These are phyloP conservation scores for Paramecium biaurelia DNA, from an alignment of 73 alveolate species.

Conservation along the genomic window DNA sequence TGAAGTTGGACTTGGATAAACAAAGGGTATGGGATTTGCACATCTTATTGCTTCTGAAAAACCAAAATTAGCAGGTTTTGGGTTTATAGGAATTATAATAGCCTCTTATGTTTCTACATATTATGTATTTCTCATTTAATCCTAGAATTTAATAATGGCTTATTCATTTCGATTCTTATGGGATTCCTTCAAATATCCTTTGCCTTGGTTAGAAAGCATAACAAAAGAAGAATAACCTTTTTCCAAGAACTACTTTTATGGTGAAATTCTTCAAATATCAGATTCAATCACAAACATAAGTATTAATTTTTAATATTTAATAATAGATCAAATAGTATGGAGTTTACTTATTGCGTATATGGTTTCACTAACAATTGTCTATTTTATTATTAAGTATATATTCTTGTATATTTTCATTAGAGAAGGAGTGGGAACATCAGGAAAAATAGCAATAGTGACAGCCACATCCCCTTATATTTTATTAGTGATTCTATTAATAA, in stretches of 20 bases:
- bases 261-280: slow-evolving; percentile 30
- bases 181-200: slow-evolving; percentile 62
- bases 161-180: slow-evolving; percentile 65
- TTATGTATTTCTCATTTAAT: background rate
- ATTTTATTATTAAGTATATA: background rate
- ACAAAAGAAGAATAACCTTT: background rate
- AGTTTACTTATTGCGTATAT: slow-evolving; percentile 47
- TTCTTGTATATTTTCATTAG: background rate
- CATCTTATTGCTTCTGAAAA: slow-evolving; percentile 54
- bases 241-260: slow-evolving; percentile 16
- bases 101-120: background rate
- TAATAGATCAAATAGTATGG: slow-evolving; percentile 43
- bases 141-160: slow-evolving; percentile 56
- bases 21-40: slow-evolving; percentile 53
- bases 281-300: slow-evolving; percentile 26
- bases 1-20: slow-evolving; percentile 70
- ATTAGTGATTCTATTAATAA: slow-evolving; percentile 61
- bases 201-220: slow-evolving; percentile 62
- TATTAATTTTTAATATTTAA: background rate
- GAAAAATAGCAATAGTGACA: slow-evolving; percentile 62
- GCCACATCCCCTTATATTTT: slow-evolving; percentile 70
- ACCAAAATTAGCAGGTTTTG: slow-evolving; percentile 33
- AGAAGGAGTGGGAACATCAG: slow-evolving; percentile 69
- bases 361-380: background rate
- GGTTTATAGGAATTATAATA: slow-evolving; percentile 24